Base-by-base conservation (phyloP, 23 red algal species). In the Pyropia yezoensis region DNA sequence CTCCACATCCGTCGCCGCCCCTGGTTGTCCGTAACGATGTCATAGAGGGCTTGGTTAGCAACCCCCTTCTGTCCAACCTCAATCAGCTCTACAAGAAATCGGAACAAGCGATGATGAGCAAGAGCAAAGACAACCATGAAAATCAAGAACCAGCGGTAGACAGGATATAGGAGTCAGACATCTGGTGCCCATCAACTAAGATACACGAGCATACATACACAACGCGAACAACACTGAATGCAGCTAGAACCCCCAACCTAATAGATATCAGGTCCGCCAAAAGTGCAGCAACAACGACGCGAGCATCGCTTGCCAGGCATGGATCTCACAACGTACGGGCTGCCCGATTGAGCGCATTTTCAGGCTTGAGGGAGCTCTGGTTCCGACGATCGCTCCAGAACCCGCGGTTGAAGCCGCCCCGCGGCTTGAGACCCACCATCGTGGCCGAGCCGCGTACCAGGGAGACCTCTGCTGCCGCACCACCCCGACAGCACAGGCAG, bases 21-120 rank as follows among this genome's bases (percentile, higher is more conserved):
- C 54, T 87, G 86, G 50, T 82, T 91, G 61, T 98, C 94, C n/a
- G 94, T 98, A 47, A 98, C 88, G 45, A 98, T 83, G 33, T 89
- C 82, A 49, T 98, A 98, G 20, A 98, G 70, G 13, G 86, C 71
- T 39, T 88, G 74, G 62, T 85, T 74, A 18, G 94, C 94, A 19
- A 77, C 82, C 34, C 53, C 69, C n/a, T 76, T 72, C 74, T 98
- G 80, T 3, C 94, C 94, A 65, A 98, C 94, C 57, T 80, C 79
- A 32, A 98, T 68, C 25, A 98, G 78, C 61, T 98, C 89, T 94
- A 65, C 27, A n/a, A 3, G 18, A 14, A 59, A 18, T 26, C 7
- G 24, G 66, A 13, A 66, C 0, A 0, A 29, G 28, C 21, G 20
- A 59, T 23, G 54, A 76, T 15, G 67, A 53, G 66, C 66, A 14